Percentiles rank a stretch among this genome's conserved stretches.
phyloP scores from a whole-genome alignment of 768 basidiomycete species.

The Mycena albidolilacea region DNA sequence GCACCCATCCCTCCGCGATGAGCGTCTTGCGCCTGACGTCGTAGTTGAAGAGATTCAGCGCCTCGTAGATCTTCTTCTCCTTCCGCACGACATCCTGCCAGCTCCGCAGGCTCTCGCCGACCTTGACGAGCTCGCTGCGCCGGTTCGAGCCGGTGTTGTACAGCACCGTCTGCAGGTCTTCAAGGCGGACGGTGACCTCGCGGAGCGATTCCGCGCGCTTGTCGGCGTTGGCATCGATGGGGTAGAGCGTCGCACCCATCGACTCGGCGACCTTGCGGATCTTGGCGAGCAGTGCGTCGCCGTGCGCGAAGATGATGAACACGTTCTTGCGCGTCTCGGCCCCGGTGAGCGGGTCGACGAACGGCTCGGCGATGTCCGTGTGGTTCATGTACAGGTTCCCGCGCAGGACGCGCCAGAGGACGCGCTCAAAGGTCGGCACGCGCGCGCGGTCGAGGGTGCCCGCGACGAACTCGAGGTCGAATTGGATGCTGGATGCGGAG shows the following conservation, averaged over 20 bases:
- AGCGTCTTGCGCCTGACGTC: constrained; percentile 95
- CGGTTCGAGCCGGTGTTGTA: constrained; percentile 92
- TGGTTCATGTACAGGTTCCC: constrained; percentile 99
- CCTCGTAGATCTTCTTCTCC: constrained; percentile 97
- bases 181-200: constrained; percentile 89
- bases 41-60: constrained; percentile 95
- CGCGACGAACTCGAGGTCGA: constrained; percentile 98
- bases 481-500: constrained; percentile 60
- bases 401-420: constrained; percentile 97
- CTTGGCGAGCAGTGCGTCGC: constrained; percentile 92
- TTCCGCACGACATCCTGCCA: constrained; percentile 97
- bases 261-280: constrained; percentile 98
- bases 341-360: constrained; percentile 88
- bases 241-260: constrained; percentile 98
- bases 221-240: constrained; percentile 95
- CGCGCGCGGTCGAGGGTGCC: constrained; percentile 94
- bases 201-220: constrained; percentile 92
- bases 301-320: constrained; percentile 99
- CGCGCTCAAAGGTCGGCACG: constrained; percentile 94
- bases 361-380: constrained; percentile 94
- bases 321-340: constrained; percentile 95
- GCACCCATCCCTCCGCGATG: constrained; percentile 98
- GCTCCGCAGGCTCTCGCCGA: constrained; percentile 87
- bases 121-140: constrained; percentile 83
- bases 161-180: constrained; percentile 90